phyloP scores from a whole-genome alignment of 2,329 filamentous ascomycete species.

The Ascochyta koolunga region DNA sequence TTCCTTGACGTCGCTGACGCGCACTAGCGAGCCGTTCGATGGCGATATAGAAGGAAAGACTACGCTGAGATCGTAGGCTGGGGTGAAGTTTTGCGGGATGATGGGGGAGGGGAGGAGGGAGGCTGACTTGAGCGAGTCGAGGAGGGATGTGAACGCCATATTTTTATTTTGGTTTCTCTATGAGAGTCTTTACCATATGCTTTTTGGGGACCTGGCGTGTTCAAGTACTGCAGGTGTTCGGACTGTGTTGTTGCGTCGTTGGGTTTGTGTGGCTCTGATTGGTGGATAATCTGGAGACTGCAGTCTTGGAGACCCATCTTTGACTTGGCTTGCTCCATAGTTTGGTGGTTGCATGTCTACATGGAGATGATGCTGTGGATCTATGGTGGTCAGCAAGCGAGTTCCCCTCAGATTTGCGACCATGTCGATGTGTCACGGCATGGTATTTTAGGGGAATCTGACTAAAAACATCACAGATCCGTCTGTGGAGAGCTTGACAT shows the following conservation, averaged over 20 bases:
- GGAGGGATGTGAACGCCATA: constrained; percentile 20
- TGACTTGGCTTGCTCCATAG: constrained; percentile 16
- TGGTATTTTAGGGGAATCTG: no score
- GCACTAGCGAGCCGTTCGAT: constrained; percentile 34
- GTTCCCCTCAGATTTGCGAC: no score
- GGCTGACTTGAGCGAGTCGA: constrained; percentile 33
- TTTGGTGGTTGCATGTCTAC: not conserved
- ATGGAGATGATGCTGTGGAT: not conserved
- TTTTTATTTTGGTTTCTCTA: not conserved
- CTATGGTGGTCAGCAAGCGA: not conserved
- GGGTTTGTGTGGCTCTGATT: constrained; percentile 7
- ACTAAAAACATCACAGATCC: no score
- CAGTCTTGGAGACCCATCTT: constrained; percentile 16
- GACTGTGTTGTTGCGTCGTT: constrained; percentile 11
- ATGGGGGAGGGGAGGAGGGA: constrained; percentile 43
- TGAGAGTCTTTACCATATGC: no score
- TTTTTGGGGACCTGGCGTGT: not conserved
- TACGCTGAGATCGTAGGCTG: constrained; percentile 50
- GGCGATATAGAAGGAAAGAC: constrained; percentile 34
- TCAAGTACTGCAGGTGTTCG: constrained; percentile 8
- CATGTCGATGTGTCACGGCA: no score
- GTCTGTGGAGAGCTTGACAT: no score
- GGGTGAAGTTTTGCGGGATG: constrained; percentile 53
- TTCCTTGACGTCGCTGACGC: constrained; percentile 43
- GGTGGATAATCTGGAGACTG: constrained; percentile 12